phyloP scores from a whole-genome alignment of 2,329 filamentous ascomycete species.

The Colletotrichum sansevieriae region DNA sequence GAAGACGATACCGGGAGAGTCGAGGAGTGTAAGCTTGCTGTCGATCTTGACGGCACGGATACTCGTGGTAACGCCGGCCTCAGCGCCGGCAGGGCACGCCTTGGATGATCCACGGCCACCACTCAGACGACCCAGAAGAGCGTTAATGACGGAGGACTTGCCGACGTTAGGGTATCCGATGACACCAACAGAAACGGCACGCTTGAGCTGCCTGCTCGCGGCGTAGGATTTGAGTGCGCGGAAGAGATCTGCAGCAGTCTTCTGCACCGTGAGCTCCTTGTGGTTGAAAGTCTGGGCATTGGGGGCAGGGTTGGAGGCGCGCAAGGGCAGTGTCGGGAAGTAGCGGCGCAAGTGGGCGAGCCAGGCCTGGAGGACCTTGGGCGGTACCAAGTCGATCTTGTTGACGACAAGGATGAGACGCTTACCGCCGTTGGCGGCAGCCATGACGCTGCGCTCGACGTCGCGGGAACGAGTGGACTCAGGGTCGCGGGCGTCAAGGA shows the following conservation, averaged over 20 bases:
- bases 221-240: constrained; percentile 92
- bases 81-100: constrained; percentile 89
- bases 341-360: constrained; percentile 85
- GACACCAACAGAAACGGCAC: constrained; percentile 89
- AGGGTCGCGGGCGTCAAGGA: constrained; percentile 91
- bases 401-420: constrained; percentile 91
- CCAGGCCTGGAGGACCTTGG: constrained; percentile 86
- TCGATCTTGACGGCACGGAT: constrained; percentile 93
- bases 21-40: constrained; percentile 91
- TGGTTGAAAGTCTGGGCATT: constrained; percentile 95
- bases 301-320: constrained; percentile 83
- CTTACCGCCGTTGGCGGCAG: constrained; percentile 86
- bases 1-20: constrained; percentile 96
- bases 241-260: constrained; percentile 87
- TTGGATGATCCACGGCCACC: constrained; percentile 70
- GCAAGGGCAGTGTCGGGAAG: constrained; percentile 91
- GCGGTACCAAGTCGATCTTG: constrained; percentile 93
- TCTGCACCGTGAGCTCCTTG: constrained; percentile 87
- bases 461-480: constrained; percentile 91
- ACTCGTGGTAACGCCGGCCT: constrained; percentile 91
- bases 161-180: constrained; percentile 97
- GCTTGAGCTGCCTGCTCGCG: constrained; percentile 85
- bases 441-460: constrained; percentile 91
- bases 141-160: constrained; percentile 97
- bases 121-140: constrained; percentile 82